A percentile compares a stretch with the other conserved stretches of the same genome.
Conservation (phyloP, 2,329 filamentous ascomycete genomes). For the Ophiostoma sp. region DNA sequence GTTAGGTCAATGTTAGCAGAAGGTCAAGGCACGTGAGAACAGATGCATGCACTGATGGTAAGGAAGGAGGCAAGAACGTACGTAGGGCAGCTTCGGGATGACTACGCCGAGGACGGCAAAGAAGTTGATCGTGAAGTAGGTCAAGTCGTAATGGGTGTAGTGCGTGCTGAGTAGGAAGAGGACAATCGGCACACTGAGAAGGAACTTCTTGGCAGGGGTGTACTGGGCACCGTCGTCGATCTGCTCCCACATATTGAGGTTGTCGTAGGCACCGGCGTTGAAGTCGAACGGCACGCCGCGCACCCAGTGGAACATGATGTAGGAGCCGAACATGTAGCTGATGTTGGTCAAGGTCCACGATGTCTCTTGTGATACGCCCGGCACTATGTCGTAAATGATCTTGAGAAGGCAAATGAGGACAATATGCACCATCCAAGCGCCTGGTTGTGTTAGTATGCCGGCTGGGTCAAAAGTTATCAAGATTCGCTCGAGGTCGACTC, state of each 20-base stretch:
- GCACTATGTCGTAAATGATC: constrained; percentile 95
- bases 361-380: constrained; percentile 93
- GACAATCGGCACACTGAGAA: constrained; percentile 89
- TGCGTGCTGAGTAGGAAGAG: constrained; percentile 96
- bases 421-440: constrained; percentile 96
- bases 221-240: constrained; percentile 99
- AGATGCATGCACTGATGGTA: neutral
- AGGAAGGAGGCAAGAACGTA: constrained; percentile 50
- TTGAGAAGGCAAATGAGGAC: constrained; percentile 90
- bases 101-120: constrained; percentile 88
- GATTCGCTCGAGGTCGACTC: constrained; percentile 37
- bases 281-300: constrained; percentile 98
- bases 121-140: constrained; percentile 97
- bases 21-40: neutral
- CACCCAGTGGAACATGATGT: constrained; percentile 99
- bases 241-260: constrained; percentile 99
- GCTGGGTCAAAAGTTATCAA: neutral
- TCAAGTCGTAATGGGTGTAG: constrained; percentile 96
- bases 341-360: constrained; percentile 99
- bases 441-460: constrained; percentile 47
- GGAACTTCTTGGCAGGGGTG: constrained; percentile 97
- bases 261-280: constrained; percentile 97
- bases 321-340: constrained; percentile 97
- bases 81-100: constrained; percentile 93
- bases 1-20: constrained; percentile 35